Conservation (phyloP, 305 asterid species). For the Lippia alba region DNA sequence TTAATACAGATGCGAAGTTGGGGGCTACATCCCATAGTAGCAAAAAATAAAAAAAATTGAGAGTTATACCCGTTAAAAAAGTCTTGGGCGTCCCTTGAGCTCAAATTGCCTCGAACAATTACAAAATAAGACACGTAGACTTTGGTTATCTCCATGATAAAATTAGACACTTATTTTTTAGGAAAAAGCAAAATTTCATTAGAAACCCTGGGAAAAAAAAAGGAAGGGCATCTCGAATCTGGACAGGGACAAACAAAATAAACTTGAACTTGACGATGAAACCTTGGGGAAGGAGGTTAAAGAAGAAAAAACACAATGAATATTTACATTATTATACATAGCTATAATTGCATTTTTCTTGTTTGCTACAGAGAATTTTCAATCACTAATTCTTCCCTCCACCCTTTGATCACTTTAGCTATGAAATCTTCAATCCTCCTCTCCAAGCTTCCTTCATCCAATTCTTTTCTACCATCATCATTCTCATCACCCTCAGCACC, state of each 20-base stretch:
- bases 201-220: not conserved
- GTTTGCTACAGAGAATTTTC: constrained; percentile 27
- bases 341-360: not conserved
- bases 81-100: too few species aligned
- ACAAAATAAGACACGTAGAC: not conserved
- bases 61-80: too few species aligned
- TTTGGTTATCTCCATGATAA: not conserved
- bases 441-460: constrained; percentile 30
- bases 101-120: too few species aligned
- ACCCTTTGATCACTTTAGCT: constrained; percentile 40
- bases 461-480: constrained; percentile 17
- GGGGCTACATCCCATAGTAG: too few species aligned
- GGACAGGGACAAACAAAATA: not conserved
- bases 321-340: not conserved
- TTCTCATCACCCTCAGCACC: not conserved
- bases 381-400: constrained; percentile 50
- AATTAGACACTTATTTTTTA: not conserved
- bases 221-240: not conserved
- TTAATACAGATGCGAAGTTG: too few species aligned
- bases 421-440: constrained; percentile 47
- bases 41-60: too few species aligned
- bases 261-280: not conserved
- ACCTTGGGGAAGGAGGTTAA: not conserved
- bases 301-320: too few species aligned
- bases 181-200: not conserved